phyloP scores from a whole-genome alignment of 2,329 filamentous ascomycete genomes.

The Trichoderma cornu-damae region DNA sequence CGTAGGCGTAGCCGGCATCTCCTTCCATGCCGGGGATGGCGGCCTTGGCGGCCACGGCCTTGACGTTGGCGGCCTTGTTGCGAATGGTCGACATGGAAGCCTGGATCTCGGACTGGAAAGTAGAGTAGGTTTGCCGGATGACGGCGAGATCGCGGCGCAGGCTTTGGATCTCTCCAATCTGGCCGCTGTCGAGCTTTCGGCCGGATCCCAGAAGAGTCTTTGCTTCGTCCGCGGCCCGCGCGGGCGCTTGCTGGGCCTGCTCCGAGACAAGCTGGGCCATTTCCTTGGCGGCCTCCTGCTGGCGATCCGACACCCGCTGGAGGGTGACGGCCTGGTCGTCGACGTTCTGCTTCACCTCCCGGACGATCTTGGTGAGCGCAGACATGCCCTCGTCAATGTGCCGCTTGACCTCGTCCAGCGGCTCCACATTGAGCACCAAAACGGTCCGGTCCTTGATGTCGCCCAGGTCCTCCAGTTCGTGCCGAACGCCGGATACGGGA shows the following conservation, averaged over 20 bases:
- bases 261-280: slow-evolving; percentile 48
- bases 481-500: slow-evolving; percentile 88
- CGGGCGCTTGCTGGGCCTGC: slow-evolving; percentile 38
- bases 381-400: slow-evolving; percentile 92
- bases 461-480: slow-evolving; percentile 86
- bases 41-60: slow-evolving; percentile 66
- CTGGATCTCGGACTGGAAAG: slow-evolving; percentile 82
- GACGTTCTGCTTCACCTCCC: slow-evolving; percentile 76
- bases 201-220: slow-evolving; percentile 32
- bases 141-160: slow-evolving; percentile 86
- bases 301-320: slow-evolving; percentile 81
- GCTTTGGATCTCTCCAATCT: slow-evolving; percentile 72
- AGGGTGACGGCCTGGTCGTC: slow-evolving; percentile 78
- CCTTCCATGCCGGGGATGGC: slow-evolving; percentile 66
- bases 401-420: slow-evolving; percentile 89
- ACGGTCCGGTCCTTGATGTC: slow-evolving; percentile 95
- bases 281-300: slow-evolving; percentile 84
- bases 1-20: slow-evolving; percentile 77
- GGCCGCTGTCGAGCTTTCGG: slow-evolving; percentile 50
- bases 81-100: slow-evolving; percentile 81
- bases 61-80: slow-evolving; percentile 75
- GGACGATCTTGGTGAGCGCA: slow-evolving; percentile 73
- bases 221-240: slow-evolving; percentile 42
- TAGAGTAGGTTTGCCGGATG: slow-evolving; percentile 86
- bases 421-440: slow-evolving; percentile 88